Evolutionary conservation across 2,329 filamentous ascomycete genomes (phyloP), one percentile per base, ranked within the genome.

Genomic region (Alternaria postmessia): DNA sequence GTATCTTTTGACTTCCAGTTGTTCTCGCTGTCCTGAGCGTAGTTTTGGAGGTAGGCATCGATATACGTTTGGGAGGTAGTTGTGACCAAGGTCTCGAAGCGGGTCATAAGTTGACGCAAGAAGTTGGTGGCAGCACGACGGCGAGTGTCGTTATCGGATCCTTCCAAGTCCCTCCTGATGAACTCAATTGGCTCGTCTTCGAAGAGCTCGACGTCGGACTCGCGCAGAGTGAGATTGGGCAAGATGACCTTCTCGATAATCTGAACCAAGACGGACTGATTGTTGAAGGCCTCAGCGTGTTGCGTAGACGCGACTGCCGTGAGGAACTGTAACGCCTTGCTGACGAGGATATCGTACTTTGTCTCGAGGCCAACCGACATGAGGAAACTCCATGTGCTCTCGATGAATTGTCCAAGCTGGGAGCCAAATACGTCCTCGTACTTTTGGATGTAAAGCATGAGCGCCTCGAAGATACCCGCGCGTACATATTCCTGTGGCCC

Each of bases 101-200:
- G 93, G 71, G 94, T 91, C 74, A 97, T 90, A 47, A 99, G 85
- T 74, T 93, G 91, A 64, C 92, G 88, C 59, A 99, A 81, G 81
- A 99, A 99, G 77, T 98, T 95, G 1, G 94, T 98, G 0, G 96
- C 94, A 41, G 95, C 94, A 72, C 95, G 87, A 68, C 95, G 86
- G 73, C 95, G 86, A 1, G 95, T 99, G 76, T 98, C 95, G 55
- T 91, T 96, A 79, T 99, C 95, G 2, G 95, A 97, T 7, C 95
- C 95, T 78, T 99, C 95, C 48, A 99, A 84, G 78, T 99, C 95
- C 72, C 93, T 88, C 64, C 95, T 88, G 74, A 99, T 99, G 76
- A 96, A 99, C 79, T 99, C 95, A 67, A 99, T 99, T 0, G 95
- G 95, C 81, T 99, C 96, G 75, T 99, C 96, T 76, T 99, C 95